A percentile compares a stretch with the other conserved stretches of the same genome.
Evolutionary conservation across 73 alveolate genomes (phyloP).

Genomic region (Stentor roeselii): DNA sequence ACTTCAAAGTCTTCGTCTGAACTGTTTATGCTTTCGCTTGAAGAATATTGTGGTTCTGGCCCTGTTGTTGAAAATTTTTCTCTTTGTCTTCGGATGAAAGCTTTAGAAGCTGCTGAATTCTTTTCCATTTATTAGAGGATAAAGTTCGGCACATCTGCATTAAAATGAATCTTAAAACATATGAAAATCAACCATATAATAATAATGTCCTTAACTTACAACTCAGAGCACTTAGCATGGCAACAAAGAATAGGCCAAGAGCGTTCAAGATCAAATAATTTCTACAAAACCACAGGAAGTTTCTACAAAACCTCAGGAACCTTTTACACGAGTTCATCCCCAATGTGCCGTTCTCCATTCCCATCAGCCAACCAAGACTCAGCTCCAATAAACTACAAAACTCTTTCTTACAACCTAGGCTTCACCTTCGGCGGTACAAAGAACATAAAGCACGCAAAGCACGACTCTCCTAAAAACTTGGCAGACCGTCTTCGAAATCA

Average conservation of each 20-base stretch:
- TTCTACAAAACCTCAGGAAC: background rate
- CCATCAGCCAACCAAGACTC: background rate
- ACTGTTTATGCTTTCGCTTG: too few species aligned
- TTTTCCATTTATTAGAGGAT: too few species aligned
- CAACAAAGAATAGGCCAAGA: constrained; percentile 18
- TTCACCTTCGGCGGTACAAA: background rate
- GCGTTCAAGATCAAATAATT: background rate
- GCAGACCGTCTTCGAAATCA: too few species aligned
- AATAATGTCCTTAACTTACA: background rate
- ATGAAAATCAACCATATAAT: too few species aligned
- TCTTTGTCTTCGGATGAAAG: too few species aligned
- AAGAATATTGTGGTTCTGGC: too few species aligned
- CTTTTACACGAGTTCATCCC: background rate
- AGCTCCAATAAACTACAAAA: background rate
- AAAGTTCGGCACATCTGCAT: too few species aligned
- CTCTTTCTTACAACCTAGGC: background rate
- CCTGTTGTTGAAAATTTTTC: too few species aligned
- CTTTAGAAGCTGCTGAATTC: too few species aligned
- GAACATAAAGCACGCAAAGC: background rate
- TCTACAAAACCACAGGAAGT: background rate
- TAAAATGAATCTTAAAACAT: too few species aligned
- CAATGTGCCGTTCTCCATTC: background rate
- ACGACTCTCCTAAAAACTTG: background rate
- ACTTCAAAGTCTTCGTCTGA: too few species aligned
- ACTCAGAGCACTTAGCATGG: constrained; percentile 24